Percentiles rank a stretch among this genome's conserved stretches.
phyloP scores from a whole-genome alignment of 75 land plant genomes.

The Pinus tabuliformis region DNA sequence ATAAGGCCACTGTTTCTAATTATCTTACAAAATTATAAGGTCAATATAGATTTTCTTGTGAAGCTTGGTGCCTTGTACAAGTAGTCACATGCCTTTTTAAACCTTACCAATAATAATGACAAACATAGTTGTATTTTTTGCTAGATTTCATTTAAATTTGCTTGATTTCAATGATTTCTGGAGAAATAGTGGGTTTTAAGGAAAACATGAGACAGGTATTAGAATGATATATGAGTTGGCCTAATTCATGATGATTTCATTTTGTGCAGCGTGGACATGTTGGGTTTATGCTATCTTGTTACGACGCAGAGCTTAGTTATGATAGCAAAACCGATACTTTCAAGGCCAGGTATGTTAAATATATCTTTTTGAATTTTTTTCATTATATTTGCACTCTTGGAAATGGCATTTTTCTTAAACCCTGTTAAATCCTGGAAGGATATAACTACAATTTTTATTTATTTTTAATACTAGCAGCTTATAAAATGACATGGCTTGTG shows the following conservation, averaged over 20 bases:
- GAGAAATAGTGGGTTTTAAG: not conserved
- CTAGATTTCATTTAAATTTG: not conserved
- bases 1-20: not conserved
- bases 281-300: conserved; percentile 92
- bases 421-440: too few species aligned
- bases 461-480: too few species aligned
- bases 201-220: not conserved
- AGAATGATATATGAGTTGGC: not conserved
- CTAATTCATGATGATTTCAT: not conserved
- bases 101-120: not conserved
- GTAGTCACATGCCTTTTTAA: not conserved
- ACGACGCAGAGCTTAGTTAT: conserved; percentile 91
- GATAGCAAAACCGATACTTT: conserved; percentile 69
- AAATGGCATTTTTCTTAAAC: too few species aligned
- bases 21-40: too few species aligned
- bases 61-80: not conserved
- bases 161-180: not conserved
- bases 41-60: not conserved
- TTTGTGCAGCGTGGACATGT: conserved; percentile 85
- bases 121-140: not conserved
- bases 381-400: not conserved
- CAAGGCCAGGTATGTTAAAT: conserved; percentile 64
- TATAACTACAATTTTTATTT: too few species aligned
- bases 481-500: too few species aligned
- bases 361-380: not conserved